phyloP scores from a whole-genome alignment of 176 grass and related monocot genomes.

The Avena atlantica region DNA sequence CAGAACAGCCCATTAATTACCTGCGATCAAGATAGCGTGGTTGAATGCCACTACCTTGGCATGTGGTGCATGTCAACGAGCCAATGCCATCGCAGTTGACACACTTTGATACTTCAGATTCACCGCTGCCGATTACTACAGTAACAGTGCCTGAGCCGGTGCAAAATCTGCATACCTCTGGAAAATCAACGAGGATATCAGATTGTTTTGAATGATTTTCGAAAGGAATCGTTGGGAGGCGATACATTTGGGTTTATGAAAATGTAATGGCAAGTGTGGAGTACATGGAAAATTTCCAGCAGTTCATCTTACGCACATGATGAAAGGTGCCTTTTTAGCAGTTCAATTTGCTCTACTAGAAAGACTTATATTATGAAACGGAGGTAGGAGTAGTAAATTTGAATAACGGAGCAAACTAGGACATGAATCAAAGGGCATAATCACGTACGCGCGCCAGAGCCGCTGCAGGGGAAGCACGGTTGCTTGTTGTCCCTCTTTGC shows the following conservation, averaged over 20 bases:
- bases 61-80: slow-evolving; percentile 95
- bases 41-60: slow-evolving; percentile 95
- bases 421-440: background rate
- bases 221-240: background rate
- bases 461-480: slow-evolving; percentile 94
- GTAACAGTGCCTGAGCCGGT: slow-evolving; percentile 68
- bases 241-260: background rate
- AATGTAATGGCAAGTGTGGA: too few relatives aligned
- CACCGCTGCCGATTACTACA: slow-evolving; percentile 77
- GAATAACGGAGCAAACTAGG: background rate
- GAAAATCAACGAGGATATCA: slow-evolving; percentile 48
- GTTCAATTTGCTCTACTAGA: too few relatives aligned
- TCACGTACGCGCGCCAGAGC: slow-evolving; percentile 81
- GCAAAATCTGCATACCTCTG: slow-evolving; percentile 97
- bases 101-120: slow-evolving; percentile 82
- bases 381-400: too few relatives aligned
- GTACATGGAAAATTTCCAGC: too few relatives aligned
- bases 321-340: too few relatives aligned
- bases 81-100: slow-evolving; percentile 88
- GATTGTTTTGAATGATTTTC: background rate
- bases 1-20: slow-evolving; percentile 55
- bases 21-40: slow-evolving; percentile 99
- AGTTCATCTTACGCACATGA: background rate
- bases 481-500: slow-evolving; percentile 94
- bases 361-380: too few relatives aligned